Conservation (phyloP, 352 stramenopile species). For the Globisporangium rhizosaccharum region DNA sequence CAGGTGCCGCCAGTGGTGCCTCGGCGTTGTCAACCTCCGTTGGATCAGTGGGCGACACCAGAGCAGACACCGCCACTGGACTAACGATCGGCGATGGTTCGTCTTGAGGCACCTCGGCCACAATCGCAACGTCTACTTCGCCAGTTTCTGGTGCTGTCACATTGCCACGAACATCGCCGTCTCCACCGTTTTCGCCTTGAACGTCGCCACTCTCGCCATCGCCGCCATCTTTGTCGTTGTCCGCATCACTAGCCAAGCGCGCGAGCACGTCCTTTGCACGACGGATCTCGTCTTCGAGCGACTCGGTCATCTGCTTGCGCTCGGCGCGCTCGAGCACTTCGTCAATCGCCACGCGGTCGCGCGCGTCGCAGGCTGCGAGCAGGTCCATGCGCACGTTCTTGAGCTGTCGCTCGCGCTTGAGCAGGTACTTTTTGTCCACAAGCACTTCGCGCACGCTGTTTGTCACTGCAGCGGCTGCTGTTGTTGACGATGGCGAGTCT, state of each 20-base stretch:
- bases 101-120: too few relatives aligned
- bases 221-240: neutral
- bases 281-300: slow-evolving; percentile 47
- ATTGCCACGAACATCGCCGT: neutral
- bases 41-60: too few relatives aligned
- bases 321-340: slow-evolving; percentile 61
- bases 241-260: slow-evolving; percentile 23
- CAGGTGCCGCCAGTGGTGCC: neutral
- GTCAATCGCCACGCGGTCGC: slow-evolving; percentile 44
- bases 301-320: slow-evolving; percentile 75
- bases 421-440: slow-evolving; percentile 72
- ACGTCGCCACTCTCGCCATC: neutral
- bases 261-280: slow-evolving; percentile 36
- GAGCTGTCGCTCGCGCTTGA: slow-evolving; percentile 69
- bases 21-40: too few relatives aligned
- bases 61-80: too few relatives aligned
- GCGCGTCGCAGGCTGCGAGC: slow-evolving; percentile 26
- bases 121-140: too few relatives aligned
- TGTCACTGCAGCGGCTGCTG: slow-evolving; percentile 1
- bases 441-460: slow-evolving; percentile 34
- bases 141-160: neutral
- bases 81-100: too few relatives aligned
- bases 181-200: neutral
- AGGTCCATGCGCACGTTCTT: slow-evolving; percentile 58
- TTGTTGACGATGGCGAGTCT: neutral